A percentile compares a stretch with the other conserved stretches of the same genome.
Conservation (phyloP, 2,329 filamentous ascomycete species). For the Phyllosticta citrichinensis region DNA sequence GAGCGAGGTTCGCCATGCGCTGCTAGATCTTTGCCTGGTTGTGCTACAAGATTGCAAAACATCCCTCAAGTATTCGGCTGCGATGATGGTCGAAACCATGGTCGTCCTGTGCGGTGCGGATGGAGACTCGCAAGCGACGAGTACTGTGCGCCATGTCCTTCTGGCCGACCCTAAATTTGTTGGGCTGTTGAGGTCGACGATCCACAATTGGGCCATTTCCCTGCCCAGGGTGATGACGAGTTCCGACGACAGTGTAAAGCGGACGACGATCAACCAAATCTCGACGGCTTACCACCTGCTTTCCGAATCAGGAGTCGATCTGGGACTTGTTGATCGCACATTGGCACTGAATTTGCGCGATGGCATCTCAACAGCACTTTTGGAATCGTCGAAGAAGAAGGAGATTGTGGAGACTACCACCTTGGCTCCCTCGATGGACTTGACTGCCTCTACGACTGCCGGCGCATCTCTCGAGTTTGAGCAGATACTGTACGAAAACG, state of each 20-base stretch:
- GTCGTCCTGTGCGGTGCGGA: slow-evolving; percentile 52
- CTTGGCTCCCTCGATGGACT: neutral
- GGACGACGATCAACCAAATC: slow-evolving; percentile 64
- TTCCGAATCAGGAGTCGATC: slow-evolving; percentile 52
- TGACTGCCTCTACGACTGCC: neutral
- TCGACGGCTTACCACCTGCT: slow-evolving; percentile 61
- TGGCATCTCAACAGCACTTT: slow-evolving; percentile 49
- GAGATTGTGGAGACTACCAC: neutral
- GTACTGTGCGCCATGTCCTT: slow-evolving; percentile 49
- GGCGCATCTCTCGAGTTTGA: slow-evolving; percentile 37
- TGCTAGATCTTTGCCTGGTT: slow-evolving; percentile 62
- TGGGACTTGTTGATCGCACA: slow-evolving; percentile 55
- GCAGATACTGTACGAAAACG: slow-evolving; percentile 47
- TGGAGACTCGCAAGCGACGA: slow-evolving; percentile 34
- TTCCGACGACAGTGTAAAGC: slow-evolving; percentile 69
- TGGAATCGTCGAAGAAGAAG: slow-evolving; percentile 9
- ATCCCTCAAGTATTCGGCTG: slow-evolving; percentile 58
- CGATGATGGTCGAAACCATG: slow-evolving; percentile 71
- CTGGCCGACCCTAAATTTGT: slow-evolving; percentile 52
- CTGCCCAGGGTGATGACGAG: slow-evolving; percentile 76
- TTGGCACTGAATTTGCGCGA: slow-evolving; percentile 63
- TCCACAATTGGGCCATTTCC: slow-evolving; percentile 73
- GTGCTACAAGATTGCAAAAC: slow-evolving; percentile 69
- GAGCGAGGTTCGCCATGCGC: slow-evolving; percentile 54
- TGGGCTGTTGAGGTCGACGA: slow-evolving; percentile 56